Evolutionary conservation across 768 basidiomycete genomes (phyloP).

Genomic region (Amanita pseudoporphyria): DNA sequence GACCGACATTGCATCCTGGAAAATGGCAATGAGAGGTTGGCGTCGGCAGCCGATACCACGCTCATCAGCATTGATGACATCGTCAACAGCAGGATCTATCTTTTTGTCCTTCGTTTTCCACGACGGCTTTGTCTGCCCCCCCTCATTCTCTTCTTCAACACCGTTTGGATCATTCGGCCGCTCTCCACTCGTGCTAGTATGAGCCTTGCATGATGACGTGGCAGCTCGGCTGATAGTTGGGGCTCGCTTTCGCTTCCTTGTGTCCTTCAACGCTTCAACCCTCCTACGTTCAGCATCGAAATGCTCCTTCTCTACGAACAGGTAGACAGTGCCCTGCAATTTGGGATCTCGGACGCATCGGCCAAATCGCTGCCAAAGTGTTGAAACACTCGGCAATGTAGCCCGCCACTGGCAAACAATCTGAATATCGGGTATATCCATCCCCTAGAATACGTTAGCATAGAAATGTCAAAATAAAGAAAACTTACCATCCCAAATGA

Average conservation of each 20-base stretch:
- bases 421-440: slow-evolving; percentile 3
- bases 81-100: not conserved
- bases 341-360: not conserved
- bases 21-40: not conserved
- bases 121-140: not conserved
- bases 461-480: not conserved
- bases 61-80: not conserved
- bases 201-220: too few species aligned
- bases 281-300: not conserved
- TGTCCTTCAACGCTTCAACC: not conserved
- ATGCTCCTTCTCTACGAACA: not conserved
- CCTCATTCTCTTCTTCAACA: not conserved
- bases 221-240: not conserved
- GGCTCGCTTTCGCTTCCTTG: not conserved
- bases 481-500: slow-evolving; percentile 10
- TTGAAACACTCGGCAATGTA: not conserved
- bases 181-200: too few species aligned
- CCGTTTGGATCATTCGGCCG: not conserved
- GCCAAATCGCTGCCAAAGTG: not conserved
- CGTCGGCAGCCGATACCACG: not conserved
- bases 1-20: not conserved
- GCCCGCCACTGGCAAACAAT: slow-evolving; percentile 1
- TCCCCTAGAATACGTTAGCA: not conserved
- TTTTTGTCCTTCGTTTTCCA: not conserved
- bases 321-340: not conserved